Evolutionary conservation across 2,329 filamentous ascomycete genomes (phyloP).

Genomic region (Lachnellula cervina): DNA sequence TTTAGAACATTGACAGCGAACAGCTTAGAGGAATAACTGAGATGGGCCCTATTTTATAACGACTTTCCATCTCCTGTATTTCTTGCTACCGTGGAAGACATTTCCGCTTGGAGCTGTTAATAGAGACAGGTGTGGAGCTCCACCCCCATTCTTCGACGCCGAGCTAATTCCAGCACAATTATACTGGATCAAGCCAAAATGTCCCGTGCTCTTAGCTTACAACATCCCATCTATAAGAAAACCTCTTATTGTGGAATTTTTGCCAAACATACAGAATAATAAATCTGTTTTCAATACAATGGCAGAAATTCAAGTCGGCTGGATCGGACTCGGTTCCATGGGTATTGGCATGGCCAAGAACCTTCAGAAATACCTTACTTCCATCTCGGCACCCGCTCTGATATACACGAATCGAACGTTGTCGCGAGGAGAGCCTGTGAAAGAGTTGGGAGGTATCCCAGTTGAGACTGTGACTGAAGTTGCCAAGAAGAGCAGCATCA

Average conservation of each 20-base stretch:
- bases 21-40: too few species aligned
- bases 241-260: background rate
- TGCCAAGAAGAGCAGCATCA: conserved; percentile 35
- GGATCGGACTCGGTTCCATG: conserved; percentile 33
- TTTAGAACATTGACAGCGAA: too few species aligned
- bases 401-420: conserved; percentile 39
- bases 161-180: background rate
- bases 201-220: background rate
- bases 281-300: background rate
- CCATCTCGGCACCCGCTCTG: conserved; percentile 20
- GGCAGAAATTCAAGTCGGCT: conserved; percentile 7
- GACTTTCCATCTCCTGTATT: background rate
- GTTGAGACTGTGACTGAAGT: conserved; percentile 22
- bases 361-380: conserved; percentile 25
- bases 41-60: too few species aligned
- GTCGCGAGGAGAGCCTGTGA: conserved; percentile 34
- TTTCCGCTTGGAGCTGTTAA: background rate
- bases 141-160: background rate
- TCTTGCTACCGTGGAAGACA: background rate
- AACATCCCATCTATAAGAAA: background rate
- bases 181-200: background rate
- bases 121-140: background rate
- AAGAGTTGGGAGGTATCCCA: conserved; percentile 33
- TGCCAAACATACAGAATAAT: background rate
- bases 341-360: conserved; percentile 25